Percentiles rank a stretch among this genome's conserved stretches.
These are phyloP conservation scores for Phytophthora syringae DNA, from an alignment of 352 stramenopile species.

Conservation along the genomic window DNA sequence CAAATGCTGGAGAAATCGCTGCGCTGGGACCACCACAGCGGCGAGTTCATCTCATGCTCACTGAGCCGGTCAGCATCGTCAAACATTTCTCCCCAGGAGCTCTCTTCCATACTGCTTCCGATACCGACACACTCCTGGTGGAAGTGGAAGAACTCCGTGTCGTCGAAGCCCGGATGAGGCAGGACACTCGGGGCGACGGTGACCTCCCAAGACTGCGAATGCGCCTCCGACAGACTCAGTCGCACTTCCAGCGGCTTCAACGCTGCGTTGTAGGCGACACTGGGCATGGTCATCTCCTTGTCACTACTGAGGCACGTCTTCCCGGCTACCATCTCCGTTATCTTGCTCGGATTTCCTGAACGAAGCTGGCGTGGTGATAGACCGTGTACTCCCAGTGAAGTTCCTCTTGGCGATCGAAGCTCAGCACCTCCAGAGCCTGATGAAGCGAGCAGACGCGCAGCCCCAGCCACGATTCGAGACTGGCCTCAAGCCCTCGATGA, in stretches of 20 bases:
- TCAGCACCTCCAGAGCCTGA: conserved; percentile 26
- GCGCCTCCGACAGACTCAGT: conserved; percentile 38
- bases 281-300: conserved; percentile 34
- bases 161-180: conserved; percentile 22
- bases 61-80: conserved; percentile 16
- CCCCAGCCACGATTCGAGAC: conserved; percentile 21
- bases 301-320: background rate
- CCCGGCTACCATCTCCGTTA: conserved; percentile 16
- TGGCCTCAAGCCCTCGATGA: conserved; percentile 6
- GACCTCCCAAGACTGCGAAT: conserved; percentile 40
- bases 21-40: conserved; percentile 43
- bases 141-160: conserved; percentile 3
- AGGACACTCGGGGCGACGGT: conserved; percentile 45
- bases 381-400: conserved; percentile 11
- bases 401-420: conserved; percentile 32
- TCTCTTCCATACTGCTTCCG: background rate
- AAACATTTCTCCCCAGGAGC: conserved; percentile 9
- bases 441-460: conserved; percentile 28
- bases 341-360: conserved; percentile 19
- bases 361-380: conserved; percentile 34
- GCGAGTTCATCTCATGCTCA: conserved; percentile 39
- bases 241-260: conserved; percentile 65
- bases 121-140: conserved; percentile 3
- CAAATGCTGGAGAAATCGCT: conserved; percentile 56
- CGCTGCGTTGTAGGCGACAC: conserved; percentile 40